Conservation (phyloP, 2,329 filamentous ascomycete species). For the Chaetoscypha palmicola region DNA sequence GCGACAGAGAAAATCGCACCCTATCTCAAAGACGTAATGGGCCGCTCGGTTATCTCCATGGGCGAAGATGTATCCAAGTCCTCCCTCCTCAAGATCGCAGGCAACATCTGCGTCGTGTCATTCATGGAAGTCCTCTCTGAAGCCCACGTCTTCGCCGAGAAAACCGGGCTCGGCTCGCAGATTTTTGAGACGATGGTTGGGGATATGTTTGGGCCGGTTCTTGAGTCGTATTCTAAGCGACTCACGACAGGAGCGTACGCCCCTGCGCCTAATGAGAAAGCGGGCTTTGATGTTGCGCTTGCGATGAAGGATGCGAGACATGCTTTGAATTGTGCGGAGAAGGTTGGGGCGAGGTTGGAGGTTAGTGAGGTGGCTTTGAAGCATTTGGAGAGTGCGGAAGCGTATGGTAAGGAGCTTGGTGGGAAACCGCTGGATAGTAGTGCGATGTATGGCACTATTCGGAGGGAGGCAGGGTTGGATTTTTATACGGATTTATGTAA, state of each 20-base stretch:
- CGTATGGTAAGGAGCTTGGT: slow-evolving; percentile 16
- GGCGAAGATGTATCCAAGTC: slow-evolving; percentile 38
- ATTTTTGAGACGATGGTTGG: slow-evolving; percentile 37
- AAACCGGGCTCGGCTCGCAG: slow-evolving; percentile 36
- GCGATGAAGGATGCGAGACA: slow-evolving; percentile 27
- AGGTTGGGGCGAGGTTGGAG: slow-evolving; percentile 17
- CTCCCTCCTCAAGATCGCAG: slow-evolving; percentile 40
- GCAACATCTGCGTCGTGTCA: slow-evolving; percentile 23
- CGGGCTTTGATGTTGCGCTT: slow-evolving; percentile 21
- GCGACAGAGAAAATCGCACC: slow-evolving; percentile 33
- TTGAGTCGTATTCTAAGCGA: slow-evolving; percentile 37
- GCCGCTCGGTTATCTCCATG: slow-evolving; percentile 35
- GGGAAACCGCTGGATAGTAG: slow-evolving; percentile 41
- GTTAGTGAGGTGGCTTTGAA: slow-evolving; percentile 28
- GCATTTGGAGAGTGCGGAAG: slow-evolving; percentile 38
- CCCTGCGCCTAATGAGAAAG: slow-evolving; percentile 25
- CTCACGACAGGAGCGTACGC: slow-evolving; percentile 36
- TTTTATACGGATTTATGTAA: too few relatives aligned
- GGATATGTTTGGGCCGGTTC: slow-evolving; percentile 37
- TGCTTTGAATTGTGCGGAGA: slow-evolving; percentile 21
- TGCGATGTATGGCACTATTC: slow-evolving; percentile 42
- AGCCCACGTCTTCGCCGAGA: slow-evolving; percentile 40
- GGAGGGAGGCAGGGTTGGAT: slow-evolving; percentile 36
- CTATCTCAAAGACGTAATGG: slow-evolving; percentile 38
- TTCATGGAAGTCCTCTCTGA: slow-evolving; percentile 40